These are phyloP conservation scores for Verticillium klebahnii DNA, from an alignment of 2,329 filamentous ascomycete species.

Conservation along the genomic window DNA sequence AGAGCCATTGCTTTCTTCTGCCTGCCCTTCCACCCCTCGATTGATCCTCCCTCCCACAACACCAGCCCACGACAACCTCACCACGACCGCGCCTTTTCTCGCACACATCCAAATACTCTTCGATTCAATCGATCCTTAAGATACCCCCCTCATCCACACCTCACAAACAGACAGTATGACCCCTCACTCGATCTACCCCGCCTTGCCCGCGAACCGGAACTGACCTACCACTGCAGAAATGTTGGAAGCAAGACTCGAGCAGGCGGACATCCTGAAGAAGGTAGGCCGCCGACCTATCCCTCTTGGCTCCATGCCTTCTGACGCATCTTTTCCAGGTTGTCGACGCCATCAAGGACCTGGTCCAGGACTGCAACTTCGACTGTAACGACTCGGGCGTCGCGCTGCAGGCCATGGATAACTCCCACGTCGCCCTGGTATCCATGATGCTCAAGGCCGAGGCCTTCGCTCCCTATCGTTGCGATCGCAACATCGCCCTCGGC, in stretches of 20 bases:
- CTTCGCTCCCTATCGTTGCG: slow-evolving; percentile 94
- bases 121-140: neutral
- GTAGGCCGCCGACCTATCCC: slow-evolving; percentile 34
- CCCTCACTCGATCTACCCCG: neutral
- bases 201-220: neutral
- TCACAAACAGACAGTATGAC: neutral
- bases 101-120: neutral
- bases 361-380: slow-evolving; percentile 99
- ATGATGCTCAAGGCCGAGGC: slow-evolving; percentile 97
- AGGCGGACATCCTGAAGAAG: slow-evolving; percentile 94
- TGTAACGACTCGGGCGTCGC: slow-evolving; percentile 99
- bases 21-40: neutral
- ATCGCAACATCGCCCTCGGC: slow-evolving; percentile 96
- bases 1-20: neutral
- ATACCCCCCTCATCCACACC: neutral
- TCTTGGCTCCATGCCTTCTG: neutral
- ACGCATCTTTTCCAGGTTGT: slow-evolving; percentile 61
- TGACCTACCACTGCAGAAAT: slow-evolving; percentile 41
- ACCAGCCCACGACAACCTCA: neutral
- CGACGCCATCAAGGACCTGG: slow-evolving; percentile 97
- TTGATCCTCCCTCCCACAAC: neutral
- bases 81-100: neutral
- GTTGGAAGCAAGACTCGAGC: slow-evolving; percentile 96
- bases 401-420: slow-evolving; percentile 99
- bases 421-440: slow-evolving; percentile 95